Conservation (phyloP, 192 early-diverging fungal species). For the Backusella mclennaniae region DNA sequence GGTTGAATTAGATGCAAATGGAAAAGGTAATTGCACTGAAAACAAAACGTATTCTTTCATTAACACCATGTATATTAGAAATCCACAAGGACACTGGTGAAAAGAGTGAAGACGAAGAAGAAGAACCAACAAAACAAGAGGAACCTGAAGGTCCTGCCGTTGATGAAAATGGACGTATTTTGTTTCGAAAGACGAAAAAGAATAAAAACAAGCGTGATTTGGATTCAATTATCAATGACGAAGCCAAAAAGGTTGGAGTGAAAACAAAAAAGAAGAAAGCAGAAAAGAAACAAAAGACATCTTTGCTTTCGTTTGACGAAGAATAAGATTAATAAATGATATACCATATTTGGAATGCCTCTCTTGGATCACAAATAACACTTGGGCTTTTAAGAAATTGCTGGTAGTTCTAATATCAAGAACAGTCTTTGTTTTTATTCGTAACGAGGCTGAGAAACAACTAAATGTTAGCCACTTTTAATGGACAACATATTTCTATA, state of each 20-base stretch:
- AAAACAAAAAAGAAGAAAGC: conserved; percentile 21
- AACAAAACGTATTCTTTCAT: background rate
- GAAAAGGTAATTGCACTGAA: conserved; percentile 13
- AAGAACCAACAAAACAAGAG: background rate
- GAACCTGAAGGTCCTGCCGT: conserved; percentile 7
- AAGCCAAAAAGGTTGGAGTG: background rate
- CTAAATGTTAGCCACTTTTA: too few relatives aligned
- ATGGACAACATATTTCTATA: too few relatives aligned
- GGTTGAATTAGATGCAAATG: conserved; percentile 23
- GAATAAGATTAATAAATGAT: background rate
- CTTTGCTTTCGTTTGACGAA: conserved; percentile 24
- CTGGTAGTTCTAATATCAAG: too few relatives aligned
- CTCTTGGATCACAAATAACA: too few relatives aligned
- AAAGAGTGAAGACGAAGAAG: conserved; percentile 8
- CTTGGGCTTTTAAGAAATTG: too few relatives aligned
- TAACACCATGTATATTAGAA: background rate
- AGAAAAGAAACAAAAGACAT: conserved; percentile 24
- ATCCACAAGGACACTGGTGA: conserved; percentile 23
- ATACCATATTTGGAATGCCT: too few relatives aligned
- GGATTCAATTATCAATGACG: conserved; percentile 9
- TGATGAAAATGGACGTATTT: conserved; percentile 28
- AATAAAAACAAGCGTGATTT: conserved; percentile 16
- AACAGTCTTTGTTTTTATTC: too few relatives aligned
- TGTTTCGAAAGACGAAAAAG: conserved; percentile 25
- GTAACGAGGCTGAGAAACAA: too few relatives aligned